Evolutionary conservation across 345 rosid species (phyloP).

Genomic region (Citrus maxima): DNA sequence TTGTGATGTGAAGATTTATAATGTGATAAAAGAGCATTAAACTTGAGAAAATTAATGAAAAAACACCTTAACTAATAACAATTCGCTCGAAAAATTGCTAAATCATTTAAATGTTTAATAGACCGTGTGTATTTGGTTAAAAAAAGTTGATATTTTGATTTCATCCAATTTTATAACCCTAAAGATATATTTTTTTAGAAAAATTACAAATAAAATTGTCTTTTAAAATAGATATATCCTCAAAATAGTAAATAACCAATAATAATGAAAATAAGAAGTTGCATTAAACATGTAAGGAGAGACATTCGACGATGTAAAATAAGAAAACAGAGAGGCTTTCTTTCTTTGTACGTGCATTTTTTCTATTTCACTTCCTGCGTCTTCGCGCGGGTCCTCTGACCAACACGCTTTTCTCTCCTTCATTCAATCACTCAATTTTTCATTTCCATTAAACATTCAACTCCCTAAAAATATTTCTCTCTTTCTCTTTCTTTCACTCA

Average conservation of each 20-base stretch:
- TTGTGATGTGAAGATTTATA: too few relatives aligned
- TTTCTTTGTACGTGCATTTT: neutral
- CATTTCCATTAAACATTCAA: slow-evolving; percentile 3
- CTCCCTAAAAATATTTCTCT: neutral
- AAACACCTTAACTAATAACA: too few relatives aligned
- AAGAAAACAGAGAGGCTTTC: neutral
- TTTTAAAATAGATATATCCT: too few relatives aligned
- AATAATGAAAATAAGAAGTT: neutral
- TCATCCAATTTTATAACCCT: neutral
- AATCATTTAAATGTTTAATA: too few relatives aligned
- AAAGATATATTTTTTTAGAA: too few relatives aligned
- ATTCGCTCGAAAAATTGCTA: too few relatives aligned
- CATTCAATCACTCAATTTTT: slow-evolving; percentile 8
- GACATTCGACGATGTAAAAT: too few relatives aligned
- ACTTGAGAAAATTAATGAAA: too few relatives aligned
- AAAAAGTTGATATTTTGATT: neutral
- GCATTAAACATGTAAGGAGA: neutral
- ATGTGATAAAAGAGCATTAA: too few relatives aligned
- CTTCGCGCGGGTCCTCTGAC: slow-evolving; percentile 37
- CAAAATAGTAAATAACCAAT: neutral
- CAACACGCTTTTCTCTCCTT: slow-evolving; percentile 43
- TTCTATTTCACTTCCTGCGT: slow-evolving; percentile 14
- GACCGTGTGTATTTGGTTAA: too few relatives aligned
- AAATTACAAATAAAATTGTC: too few relatives aligned
- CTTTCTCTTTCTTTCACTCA: neutral